These are phyloP conservation scores for Trametes maxima DNA, from an alignment of 768 basidiomycete species.

Conservation along the genomic window DNA sequence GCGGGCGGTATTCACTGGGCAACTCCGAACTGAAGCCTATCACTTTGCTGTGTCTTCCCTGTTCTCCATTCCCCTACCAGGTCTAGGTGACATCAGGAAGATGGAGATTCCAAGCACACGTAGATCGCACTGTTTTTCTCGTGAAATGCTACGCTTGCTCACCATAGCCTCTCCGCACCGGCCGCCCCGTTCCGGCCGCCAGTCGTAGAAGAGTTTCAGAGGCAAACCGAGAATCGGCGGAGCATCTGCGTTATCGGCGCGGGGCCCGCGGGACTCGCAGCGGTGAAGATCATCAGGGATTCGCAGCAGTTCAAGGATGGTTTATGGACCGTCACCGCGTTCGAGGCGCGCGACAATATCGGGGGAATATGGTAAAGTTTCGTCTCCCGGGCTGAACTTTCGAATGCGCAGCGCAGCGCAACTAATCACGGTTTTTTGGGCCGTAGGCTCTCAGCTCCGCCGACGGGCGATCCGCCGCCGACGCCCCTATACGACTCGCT, in stretches of 20 bases:
- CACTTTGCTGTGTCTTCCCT: too few relatives aligned
- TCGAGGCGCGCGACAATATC: conserved; percentile 63
- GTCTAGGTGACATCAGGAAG: not conserved
- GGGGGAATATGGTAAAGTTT: conserved; percentile 76
- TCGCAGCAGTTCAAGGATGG: conserved; percentile 56
- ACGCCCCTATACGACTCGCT: conserved; percentile 80
- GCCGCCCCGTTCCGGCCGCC: not conserved
- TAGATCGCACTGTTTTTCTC: not conserved
- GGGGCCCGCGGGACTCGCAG: conserved; percentile 74
- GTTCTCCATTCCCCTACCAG: too few relatives aligned
- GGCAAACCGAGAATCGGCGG: conserved; percentile 1
- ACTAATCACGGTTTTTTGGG: not conserved
- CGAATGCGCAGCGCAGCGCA: too few relatives aligned
- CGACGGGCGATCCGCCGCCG: conserved; percentile 52
- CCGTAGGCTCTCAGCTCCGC: conserved; percentile 56
- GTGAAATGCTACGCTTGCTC: not conserved
- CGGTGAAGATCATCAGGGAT: conserved; percentile 66
- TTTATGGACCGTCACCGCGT: conserved; percentile 63
- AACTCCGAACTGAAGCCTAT: too few relatives aligned
- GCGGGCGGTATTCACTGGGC: too few relatives aligned
- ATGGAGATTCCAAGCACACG: conserved; percentile 12
- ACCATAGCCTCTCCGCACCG: not conserved
- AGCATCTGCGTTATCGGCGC: conserved; percentile 73
- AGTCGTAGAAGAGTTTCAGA: conserved; percentile 13
- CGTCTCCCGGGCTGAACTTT: not conserved